phyloP scores from a whole-genome alignment of 371 early-diverging fungal genomes.

The Mortierella sp. region DNA sequence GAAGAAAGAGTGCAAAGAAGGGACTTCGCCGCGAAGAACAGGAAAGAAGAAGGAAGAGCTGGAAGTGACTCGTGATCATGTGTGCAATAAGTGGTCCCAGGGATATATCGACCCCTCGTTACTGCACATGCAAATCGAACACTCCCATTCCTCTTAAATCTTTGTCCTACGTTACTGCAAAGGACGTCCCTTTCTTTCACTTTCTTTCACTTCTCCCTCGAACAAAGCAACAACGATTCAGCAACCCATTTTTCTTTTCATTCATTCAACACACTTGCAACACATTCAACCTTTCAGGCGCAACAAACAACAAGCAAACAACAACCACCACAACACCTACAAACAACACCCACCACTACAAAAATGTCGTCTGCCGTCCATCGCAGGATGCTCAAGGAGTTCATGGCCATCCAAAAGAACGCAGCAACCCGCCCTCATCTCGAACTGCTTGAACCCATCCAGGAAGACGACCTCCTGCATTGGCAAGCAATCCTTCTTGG shows the following conservation, averaged over 20 bases:
- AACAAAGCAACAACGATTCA: too few species aligned
- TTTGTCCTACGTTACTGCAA: background rate
- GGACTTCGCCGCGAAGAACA: background rate
- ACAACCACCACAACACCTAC: background rate
- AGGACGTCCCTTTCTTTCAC: background rate
- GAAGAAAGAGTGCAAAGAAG: background rate
- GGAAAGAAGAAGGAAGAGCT: background rate
- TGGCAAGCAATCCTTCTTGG: slow-evolving; percentile 94
- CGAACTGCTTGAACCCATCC: slow-evolving; percentile 69
- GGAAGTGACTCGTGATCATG: background rate
- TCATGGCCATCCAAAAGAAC: slow-evolving; percentile 71
- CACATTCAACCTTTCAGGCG: background rate
- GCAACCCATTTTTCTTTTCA: background rate
- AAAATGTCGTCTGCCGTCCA: slow-evolving; percentile 64
- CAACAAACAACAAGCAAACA: background rate
- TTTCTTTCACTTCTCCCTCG: background rate
- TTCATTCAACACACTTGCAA: background rate
- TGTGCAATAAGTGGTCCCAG: background rate
- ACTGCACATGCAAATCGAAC: background rate
- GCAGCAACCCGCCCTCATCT: slow-evolving; percentile 69
- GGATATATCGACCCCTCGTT: background rate
- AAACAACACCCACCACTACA: background rate
- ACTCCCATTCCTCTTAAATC: background rate
- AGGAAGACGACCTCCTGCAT: slow-evolving; percentile 85
- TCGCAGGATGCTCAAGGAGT: slow-evolving; percentile 75